Percentiles rank a stretch among this genome's conserved stretches.
phyloP scores from a whole-genome alignment of 768 basidiomycete genomes.

The Podaxis sp. region DNA sequence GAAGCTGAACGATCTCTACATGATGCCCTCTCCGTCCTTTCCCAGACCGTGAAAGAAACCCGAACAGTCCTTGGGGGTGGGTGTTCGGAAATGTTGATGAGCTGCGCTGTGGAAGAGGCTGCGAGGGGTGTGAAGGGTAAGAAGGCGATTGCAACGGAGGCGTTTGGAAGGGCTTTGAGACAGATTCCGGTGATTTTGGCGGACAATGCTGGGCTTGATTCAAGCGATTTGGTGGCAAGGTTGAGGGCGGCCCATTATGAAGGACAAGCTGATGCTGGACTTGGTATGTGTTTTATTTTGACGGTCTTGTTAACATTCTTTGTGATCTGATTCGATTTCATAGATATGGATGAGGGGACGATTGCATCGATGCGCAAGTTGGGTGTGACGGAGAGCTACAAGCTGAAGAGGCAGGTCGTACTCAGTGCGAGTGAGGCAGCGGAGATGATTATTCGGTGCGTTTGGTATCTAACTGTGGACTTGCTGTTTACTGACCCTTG shows the following conservation, averaged over 20 bases:
- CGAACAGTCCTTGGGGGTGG: slow-evolving; percentile 93
- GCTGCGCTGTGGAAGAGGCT: slow-evolving; percentile 86
- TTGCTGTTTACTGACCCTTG: not conserved
- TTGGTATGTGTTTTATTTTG: slow-evolving; percentile 49
- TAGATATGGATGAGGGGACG: slow-evolving; percentile 85
- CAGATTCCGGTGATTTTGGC: slow-evolving; percentile 97
- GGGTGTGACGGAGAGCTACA: slow-evolving; percentile 95
- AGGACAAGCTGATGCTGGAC: slow-evolving; percentile 78
- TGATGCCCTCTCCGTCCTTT: slow-evolving; percentile 94
- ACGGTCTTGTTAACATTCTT: not conserved
- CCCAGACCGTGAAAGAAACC: slow-evolving; percentile 97
- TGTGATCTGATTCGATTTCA: not conserved
- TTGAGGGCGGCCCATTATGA: slow-evolving; percentile 94
- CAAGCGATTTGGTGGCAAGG: slow-evolving; percentile 88
- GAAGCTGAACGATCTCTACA: slow-evolving; percentile 98
- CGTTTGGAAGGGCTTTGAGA: slow-evolving; percentile 82
- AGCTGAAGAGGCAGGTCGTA: slow-evolving; percentile 94
- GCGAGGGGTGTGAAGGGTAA: slow-evolving; percentile 85
- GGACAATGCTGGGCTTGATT: slow-evolving; percentile 97
- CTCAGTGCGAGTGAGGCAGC: slow-evolving; percentile 93
- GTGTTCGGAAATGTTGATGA: slow-evolving; percentile 98
- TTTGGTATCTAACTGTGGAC: not conserved
- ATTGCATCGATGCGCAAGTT: slow-evolving; percentile 86
- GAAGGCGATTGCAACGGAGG: slow-evolving; percentile 92
- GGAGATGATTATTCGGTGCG: slow-evolving; percentile 96